Evolutionary conservation across 2,329 filamentous ascomycete species (phyloP).

Genomic region (Grosmannia huntii): DNA sequence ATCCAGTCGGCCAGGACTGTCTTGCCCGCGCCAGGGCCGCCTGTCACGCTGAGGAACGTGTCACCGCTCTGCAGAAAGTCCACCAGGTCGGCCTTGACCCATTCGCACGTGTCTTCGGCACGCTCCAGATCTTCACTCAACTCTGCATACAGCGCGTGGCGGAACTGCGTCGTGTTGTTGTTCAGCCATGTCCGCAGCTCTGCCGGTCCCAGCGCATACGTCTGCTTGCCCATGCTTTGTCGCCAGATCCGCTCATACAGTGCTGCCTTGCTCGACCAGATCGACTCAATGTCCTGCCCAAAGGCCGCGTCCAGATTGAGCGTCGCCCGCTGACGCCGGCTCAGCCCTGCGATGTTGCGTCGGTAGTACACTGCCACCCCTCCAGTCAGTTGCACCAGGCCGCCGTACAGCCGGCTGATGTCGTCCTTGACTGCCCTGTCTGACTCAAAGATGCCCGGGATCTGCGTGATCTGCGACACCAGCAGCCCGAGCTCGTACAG

Average conservation of each 20-base stretch:
- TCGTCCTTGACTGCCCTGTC: conserved; percentile 19
- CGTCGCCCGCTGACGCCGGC: conserved; percentile 9
- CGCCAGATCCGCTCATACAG: conserved; percentile 24
- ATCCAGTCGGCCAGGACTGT: conserved; percentile 61
- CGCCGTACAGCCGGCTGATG: conserved; percentile 22
- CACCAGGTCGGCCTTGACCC: conserved; percentile 22
- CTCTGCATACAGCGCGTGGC: conserved; percentile 21
- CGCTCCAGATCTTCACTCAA: conserved; percentile 24
- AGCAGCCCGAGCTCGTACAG: conserved; percentile 26
- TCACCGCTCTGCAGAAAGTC: conserved; percentile 23
- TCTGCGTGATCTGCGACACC: conserved; percentile 22
- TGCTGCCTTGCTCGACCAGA: conserved; percentile 21
- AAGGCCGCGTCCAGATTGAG: conserved; percentile 26
- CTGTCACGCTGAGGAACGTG: conserved; percentile 29
- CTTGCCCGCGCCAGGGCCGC: conserved; percentile 73
- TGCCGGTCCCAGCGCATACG: conserved; percentile 14
- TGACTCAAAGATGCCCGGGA: conserved; percentile 22
- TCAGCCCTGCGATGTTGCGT: conserved; percentile 19
- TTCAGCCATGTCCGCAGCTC: conserved; percentile 21
- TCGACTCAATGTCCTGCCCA: conserved; percentile 19
- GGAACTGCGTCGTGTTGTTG: conserved; percentile 13
- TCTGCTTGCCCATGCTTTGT: conserved; percentile 18
- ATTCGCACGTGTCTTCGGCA: conserved; percentile 26
- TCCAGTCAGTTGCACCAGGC: conserved; percentile 22
- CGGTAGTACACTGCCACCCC: conserved; percentile 23